phyloP scores from a whole-genome alignment of 2,329 filamentous ascomycete genomes.

The Alternaria atra region DNA sequence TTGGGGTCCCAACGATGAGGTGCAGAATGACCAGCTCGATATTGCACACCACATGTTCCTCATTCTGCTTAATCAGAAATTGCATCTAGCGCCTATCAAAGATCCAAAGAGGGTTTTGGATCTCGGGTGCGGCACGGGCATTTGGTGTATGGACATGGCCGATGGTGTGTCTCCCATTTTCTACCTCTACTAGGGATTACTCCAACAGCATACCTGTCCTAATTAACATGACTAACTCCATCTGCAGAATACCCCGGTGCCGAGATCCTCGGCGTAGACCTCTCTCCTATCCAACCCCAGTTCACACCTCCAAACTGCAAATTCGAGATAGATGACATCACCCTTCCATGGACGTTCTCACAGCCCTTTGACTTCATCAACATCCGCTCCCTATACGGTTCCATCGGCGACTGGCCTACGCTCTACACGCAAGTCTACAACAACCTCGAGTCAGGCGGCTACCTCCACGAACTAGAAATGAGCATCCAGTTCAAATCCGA shows the following conservation, averaged over 20 bases:
- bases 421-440: constrained; percentile 44
- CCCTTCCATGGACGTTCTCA: constrained; percentile 50
- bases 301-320: constrained; percentile 56
- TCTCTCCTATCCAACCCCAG: constrained; percentile 58
- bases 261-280: constrained; percentile 56
- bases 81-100: constrained; percentile 35
- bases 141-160: constrained; percentile 43
- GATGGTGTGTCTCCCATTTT: constrained; percentile 16
- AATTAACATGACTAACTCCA: not conserved
- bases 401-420: constrained; percentile 54
- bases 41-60: constrained; percentile 41
- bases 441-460: constrained; percentile 49
- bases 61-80: constrained; percentile 31
- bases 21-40: constrained; percentile 40
- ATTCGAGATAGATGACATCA: constrained; percentile 58
- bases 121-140: constrained; percentile 40
- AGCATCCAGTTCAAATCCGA: constrained; percentile 51
- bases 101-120: constrained; percentile 33
- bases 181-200: not conserved
- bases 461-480: constrained; percentile 53
- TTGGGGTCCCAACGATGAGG: constrained; percentile 44
- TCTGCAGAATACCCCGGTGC: constrained; percentile 37
- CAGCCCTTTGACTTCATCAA: constrained; percentile 54
- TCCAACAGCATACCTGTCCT: not conserved
- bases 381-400: constrained; percentile 54